Percentiles rank a stretch among this genome's conserved stretches.
These are phyloP conservation scores for Cenchrus purpureus DNA, from an alignment of 176 grass and related monocot genomes.

Conservation along the genomic window DNA sequence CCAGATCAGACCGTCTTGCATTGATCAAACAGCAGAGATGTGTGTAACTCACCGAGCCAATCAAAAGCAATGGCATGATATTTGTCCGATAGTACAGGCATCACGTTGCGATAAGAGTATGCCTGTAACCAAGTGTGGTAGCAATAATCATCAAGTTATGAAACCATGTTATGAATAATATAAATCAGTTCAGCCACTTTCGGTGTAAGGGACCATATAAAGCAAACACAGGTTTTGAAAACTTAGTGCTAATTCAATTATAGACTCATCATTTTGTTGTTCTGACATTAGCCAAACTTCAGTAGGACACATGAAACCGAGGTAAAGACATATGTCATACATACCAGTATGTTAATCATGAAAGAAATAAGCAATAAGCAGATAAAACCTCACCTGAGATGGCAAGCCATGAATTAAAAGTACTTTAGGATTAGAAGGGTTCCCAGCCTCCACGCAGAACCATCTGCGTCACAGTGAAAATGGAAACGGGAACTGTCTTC, in stretches of 20 bases:
- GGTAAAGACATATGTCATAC: neutral
- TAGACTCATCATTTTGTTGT: neutral
- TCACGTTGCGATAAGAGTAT: constrained; percentile 90
- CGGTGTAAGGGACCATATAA: neutral
- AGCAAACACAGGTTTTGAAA: neutral
- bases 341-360: neutral
- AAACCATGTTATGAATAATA: neutral
- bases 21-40: constrained; percentile 24
- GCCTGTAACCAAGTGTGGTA: constrained; percentile 57
- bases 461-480: constrained; percentile 59
- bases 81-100: constrained; percentile 78
- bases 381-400: constrained; percentile 68
- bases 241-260: neutral
- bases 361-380: constrained; percentile 22
- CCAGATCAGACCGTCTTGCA: constrained; percentile 11
- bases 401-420: constrained; percentile 90
- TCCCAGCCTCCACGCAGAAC: constrained; percentile 84
- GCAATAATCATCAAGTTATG: neutral
- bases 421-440: constrained; percentile 67
- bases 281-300: neutral
- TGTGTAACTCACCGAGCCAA: constrained; percentile 84
- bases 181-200: neutral
- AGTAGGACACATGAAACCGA: constrained; percentile 3
- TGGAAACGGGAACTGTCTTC: constrained; percentile 1
- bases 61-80: constrained; percentile 90